Evolutionary conservation across 2,329 filamentous ascomycete genomes (phyloP).

Genomic region (Cephalotrichum gorgonifer): DNA sequence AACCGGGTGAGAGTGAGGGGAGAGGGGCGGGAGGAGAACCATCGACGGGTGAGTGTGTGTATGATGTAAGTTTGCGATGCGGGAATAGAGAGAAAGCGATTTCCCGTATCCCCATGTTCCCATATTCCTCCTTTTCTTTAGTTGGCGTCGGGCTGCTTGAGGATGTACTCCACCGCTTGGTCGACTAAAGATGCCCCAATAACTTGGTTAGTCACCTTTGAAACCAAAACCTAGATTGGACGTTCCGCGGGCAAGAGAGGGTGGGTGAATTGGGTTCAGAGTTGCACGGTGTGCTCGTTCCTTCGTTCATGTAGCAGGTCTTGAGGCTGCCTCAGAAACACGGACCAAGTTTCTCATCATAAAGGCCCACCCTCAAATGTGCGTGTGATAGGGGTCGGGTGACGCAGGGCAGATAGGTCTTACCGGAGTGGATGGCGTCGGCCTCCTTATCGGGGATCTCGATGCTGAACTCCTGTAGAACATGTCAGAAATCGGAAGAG

Average conservation of each 20-base stretch:
- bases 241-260: too few species aligned
- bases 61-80: too few species aligned
- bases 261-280: too few species aligned
- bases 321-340: too few species aligned
- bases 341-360: too few species aligned
- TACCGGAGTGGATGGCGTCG: constrained; percentile 88
- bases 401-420: constrained; percentile 30
- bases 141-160: constrained; percentile 84
- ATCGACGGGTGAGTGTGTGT: too few species aligned
- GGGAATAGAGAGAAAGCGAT: background rate
- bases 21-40: background rate
- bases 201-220: too few species aligned
- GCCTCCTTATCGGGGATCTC: constrained; percentile 98
- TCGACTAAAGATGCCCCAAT: constrained; percentile 65
- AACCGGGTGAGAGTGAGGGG: background rate
- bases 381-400: background rate
- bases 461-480: constrained; percentile 57
- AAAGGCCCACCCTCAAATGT: too few species aligned
- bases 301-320: background rate
- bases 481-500: background rate
- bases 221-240: too few species aligned
- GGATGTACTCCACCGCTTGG: constrained; percentile 90
- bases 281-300: background rate
- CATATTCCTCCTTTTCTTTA: too few species aligned
- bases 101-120: too few species aligned